These are phyloP conservation scores for Suillus variegatus DNA, from an alignment of 768 basidiomycete genomes.

Conservation along the genomic window DNA sequence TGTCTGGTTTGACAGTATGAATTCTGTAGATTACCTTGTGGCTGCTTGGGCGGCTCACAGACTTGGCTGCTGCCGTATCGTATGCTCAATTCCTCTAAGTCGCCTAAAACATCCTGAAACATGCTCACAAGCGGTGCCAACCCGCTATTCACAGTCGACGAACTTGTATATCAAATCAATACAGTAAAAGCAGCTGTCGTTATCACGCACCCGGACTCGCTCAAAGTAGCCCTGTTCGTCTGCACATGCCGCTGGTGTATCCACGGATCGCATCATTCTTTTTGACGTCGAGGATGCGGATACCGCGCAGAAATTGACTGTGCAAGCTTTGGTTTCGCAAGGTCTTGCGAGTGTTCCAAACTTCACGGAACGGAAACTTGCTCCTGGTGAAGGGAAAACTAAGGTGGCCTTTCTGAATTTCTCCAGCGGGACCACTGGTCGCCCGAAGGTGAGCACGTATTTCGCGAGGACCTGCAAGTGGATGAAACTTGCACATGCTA, in stretches of 20 bases:
- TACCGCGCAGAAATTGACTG: conserved; percentile 29
- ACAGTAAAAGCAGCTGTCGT: conserved; percentile 49
- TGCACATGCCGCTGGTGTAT: conserved; percentile 39
- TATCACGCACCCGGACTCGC: conserved; percentile 46
- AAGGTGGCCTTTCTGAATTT: conserved; percentile 74
- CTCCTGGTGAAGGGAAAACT: conserved; percentile 61
- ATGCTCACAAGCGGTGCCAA: conserved; percentile 53
- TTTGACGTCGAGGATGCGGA: conserved; percentile 29
- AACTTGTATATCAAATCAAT: conserved; percentile 58
- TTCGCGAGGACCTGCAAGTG: neutral
- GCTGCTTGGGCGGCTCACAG: conserved; percentile 57
- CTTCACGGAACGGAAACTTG: conserved; percentile 53
- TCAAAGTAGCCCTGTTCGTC: conserved; percentile 46
- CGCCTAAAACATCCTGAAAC: conserved; percentile 2
- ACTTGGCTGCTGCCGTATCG: conserved; percentile 59
- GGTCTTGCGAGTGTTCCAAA: conserved; percentile 41
- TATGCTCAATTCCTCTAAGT: conserved; percentile 33
- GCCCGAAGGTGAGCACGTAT: conserved; percentile 54
- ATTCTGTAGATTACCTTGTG: conserved; percentile 49
- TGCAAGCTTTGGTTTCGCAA: conserved; percentile 49
- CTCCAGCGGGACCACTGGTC: conserved; percentile 77
- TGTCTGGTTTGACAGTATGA: neutral
- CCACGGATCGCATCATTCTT: conserved; percentile 46
- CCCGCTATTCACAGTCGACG: conserved; percentile 56
- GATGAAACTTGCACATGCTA: neutral